These are phyloP conservation scores for Linnemannia exigua DNA, from an alignment of 192 early-diverging fungal species.

Conservation along the genomic window DNA sequence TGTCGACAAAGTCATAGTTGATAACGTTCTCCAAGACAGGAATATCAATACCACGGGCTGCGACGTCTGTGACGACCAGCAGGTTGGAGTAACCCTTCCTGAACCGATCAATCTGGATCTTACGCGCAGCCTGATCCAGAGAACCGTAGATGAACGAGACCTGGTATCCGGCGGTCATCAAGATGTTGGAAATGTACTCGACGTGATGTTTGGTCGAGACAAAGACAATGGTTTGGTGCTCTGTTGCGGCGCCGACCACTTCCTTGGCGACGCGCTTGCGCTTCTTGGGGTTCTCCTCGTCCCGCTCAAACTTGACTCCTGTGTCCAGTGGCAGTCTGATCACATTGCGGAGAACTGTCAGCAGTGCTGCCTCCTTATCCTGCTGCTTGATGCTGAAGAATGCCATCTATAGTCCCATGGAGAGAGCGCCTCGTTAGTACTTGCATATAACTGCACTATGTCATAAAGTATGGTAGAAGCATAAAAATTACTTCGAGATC, in stretches of 20 bases:
- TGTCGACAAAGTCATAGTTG: constrained; percentile 96
- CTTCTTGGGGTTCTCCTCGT: constrained; percentile 58
- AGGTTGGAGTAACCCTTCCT: constrained; percentile 82
- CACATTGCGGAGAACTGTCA: constrained; percentile 85
- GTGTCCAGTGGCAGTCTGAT: constrained; percentile 76
- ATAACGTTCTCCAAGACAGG: constrained; percentile 97
- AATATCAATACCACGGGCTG: constrained; percentile 99
- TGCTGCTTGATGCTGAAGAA: constrained; percentile 90
- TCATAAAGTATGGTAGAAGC: too few species aligned
- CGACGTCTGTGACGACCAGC: constrained; percentile 96
- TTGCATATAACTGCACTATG: too few species aligned
- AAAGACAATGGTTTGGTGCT: constrained; percentile 93
- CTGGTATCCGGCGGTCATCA: constrained; percentile 77
- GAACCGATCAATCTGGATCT: constrained; percentile 89
- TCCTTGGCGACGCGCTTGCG: constrained; percentile 56
- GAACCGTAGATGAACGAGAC: constrained; percentile 95
- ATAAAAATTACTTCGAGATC: constrained; percentile 81
- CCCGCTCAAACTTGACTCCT: constrained; percentile 57
- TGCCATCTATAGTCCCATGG: constrained; percentile 71
- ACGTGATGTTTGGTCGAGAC: constrained; percentile 98
- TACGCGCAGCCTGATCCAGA: constrained; percentile 92
- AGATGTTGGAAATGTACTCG: constrained; percentile 88
- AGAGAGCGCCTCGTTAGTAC: too few species aligned
- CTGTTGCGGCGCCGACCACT: constrained; percentile 28
- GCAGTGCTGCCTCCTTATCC: constrained; percentile 92